phyloP scores from a whole-genome alignment of 2,329 filamentous ascomycete species.

The Curvularia eragrostidis region DNA sequence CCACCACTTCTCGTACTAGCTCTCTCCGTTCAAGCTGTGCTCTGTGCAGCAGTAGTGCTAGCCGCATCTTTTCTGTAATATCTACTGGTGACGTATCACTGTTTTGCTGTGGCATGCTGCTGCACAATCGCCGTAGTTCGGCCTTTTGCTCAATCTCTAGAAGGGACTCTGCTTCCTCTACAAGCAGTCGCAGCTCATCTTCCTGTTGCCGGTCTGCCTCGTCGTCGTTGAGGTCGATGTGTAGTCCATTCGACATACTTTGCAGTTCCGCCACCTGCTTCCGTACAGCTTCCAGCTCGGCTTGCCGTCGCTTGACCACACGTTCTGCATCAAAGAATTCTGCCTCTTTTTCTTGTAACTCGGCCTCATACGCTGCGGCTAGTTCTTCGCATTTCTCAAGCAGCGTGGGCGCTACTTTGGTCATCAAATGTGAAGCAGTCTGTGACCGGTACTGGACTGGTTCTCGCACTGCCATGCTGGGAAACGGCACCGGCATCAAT shows the following conservation, averaged over 20 bases:
- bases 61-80: constrained; percentile 59
- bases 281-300: constrained; percentile 68
- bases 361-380: constrained; percentile 69
- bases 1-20: constrained; percentile 71
- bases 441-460: constrained; percentile 52
- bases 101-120: constrained; percentile 27
- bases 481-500: constrained; percentile 35
- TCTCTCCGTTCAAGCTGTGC: constrained; percentile 66
- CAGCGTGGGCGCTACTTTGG: constrained; percentile 65
- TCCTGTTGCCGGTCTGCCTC: constrained; percentile 46
- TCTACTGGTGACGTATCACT: constrained; percentile 49
- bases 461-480: constrained; percentile 30
- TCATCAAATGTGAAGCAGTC: constrained; percentile 65
- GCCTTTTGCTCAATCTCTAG: constrained; percentile 54
- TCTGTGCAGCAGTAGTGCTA: constrained; percentile 65
- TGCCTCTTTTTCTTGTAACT: constrained; percentile 74
- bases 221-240: constrained; percentile 46
- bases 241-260: constrained; percentile 34
- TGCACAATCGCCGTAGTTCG: constrained; percentile 47
- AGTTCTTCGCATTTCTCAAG: constrained; percentile 55
- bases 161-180: constrained; percentile 52
- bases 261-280: constrained; percentile 65
- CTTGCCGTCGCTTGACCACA: constrained; percentile 65
- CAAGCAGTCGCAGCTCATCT: constrained; percentile 47
- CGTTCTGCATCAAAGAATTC: constrained; percentile 57